Evolutionary conservation across 306 rosid genomes (phyloP), one percentile per base, ranked within the genome.

Genomic region (Gleditsia sinensis): DNA sequence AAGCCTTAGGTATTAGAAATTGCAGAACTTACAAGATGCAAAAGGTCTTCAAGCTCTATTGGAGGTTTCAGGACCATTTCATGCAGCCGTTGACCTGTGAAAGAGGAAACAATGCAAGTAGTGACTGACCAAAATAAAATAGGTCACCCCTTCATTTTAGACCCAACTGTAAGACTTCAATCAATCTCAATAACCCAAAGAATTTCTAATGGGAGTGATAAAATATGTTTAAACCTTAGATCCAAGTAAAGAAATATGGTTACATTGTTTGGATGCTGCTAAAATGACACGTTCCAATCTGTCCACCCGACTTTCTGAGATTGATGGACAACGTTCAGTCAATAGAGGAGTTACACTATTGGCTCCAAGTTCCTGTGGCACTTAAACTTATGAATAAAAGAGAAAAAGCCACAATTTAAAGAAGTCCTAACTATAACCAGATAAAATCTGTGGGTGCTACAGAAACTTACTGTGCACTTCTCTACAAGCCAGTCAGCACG

Each of bases 401-500:
- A 54, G 24, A 33, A 28, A 56, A 30, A 34, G 63, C 51, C 53
- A 34, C 17, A 37, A 68, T 36, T 54, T n/a, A 74, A 33, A 34
- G 36, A 74, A 54, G 46, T 39, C 7, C 17, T 24, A 56, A 45
- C 17, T 72, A 78, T 49, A 72, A 68, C 56, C 49, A 42, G 25
- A 81, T 68, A 72, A 75, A 33, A 51, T 68, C 60, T 58, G 71
- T 45, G 63, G 40, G 50, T 32, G 50, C 8, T 20, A 66, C 64
- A 21, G 59, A 76, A 66, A 81, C 85, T 25, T 84, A 94, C 98
- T 3, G 97, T 91, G 87, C 96, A 91, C 82, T 94, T 94, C 90
- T 94, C 98, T 62, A 91, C 86, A 56, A 94, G 97, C 97, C 98
- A 94, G 66, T 91, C 98, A 57, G 92, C 89, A 63, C 96, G 97